Base-by-base conservation (phyloP, 2,329 filamentous ascomycete genomes). In the Leptographium flavum region DNA sequence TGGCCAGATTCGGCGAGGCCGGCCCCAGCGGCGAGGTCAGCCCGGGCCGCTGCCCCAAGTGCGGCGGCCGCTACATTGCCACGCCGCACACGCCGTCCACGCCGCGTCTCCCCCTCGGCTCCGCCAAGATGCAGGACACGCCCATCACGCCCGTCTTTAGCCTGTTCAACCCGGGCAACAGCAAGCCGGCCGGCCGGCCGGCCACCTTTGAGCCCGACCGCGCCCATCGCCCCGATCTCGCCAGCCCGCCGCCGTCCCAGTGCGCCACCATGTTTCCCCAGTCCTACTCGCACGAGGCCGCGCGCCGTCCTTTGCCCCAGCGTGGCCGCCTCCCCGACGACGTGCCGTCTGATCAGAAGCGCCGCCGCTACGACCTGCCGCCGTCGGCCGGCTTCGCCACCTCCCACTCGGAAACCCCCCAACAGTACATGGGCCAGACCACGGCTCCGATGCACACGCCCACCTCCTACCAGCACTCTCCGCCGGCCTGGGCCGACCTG, bases 1-100 rank as follows among this genome's bases (percentile, higher is more conserved):
- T 39, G 32, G 8, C 28, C 38, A 3, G 28, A 11, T 13, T 83
- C 36, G 76, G 74, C 53, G 66, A 62, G 9, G 65, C 64, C 45
- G 51, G 48, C 7, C 51, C 48, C 46, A 39, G 49, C 49, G 47
- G 48, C 45, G 22, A 35, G 9, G 11, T 47, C 35, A 69, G 74
- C 42, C 63, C 69, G n/a, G 65, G 66, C 22, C 68, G 74, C 52
- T 90, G 84, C 57, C 67, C 70, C 30, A 85, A 79, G 67, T 88
- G 84, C 53, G 79, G 81, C 49, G 83, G 83, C 13, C 69, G 77
- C 11, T 78, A 71, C 56, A 77, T 81, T 54, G 71, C 73, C 43
- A 76, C 76, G 6, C 76, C 79, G 1, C 68, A 70, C 33, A 79
- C 77, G 9, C 75, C 78, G 0, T 71, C 63, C 15, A 71, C 67